Conservation (phyloP, 2,329 filamentous ascomycete genomes). For the Ophiostoma sp. region DNA sequence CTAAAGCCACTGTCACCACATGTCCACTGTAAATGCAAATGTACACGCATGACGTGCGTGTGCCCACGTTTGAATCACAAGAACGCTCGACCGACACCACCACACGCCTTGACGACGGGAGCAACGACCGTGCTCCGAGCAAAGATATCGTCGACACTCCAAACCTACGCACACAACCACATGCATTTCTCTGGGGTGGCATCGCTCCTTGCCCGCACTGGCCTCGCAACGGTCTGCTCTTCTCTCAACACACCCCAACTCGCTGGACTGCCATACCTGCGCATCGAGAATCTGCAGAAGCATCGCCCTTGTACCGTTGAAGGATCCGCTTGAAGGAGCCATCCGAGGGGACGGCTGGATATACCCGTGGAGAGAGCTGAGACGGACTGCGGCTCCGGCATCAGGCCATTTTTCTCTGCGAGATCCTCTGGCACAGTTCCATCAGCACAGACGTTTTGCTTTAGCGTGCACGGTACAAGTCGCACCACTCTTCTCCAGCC, state of each 20-base stretch:
- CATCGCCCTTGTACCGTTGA: neutral
- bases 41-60: conserved; percentile 7
- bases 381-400: conserved; percentile 6
- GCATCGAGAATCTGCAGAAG: neutral
- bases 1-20: neutral
- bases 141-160: neutral
- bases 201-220: neutral
- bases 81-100: neutral
- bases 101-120: neutral
- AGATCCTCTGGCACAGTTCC: conserved; percentile 1
- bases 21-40: neutral
- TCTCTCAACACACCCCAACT: neutral
- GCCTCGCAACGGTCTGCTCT: neutral
- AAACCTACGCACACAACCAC: neutral
- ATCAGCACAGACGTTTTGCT: neutral
- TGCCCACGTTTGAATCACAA: neutral
- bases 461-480: neutral
- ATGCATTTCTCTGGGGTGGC: neutral
- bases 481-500: neutral
- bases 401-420: neutral
- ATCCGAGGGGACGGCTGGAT: neutral
- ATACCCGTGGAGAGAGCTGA: neutral
- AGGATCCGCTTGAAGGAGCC: neutral
- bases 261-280: neutral
- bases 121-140: neutral